Conservation (phyloP, 2,329 filamentous ascomycete species). For the Thielaviopsis punctulata region DNA sequence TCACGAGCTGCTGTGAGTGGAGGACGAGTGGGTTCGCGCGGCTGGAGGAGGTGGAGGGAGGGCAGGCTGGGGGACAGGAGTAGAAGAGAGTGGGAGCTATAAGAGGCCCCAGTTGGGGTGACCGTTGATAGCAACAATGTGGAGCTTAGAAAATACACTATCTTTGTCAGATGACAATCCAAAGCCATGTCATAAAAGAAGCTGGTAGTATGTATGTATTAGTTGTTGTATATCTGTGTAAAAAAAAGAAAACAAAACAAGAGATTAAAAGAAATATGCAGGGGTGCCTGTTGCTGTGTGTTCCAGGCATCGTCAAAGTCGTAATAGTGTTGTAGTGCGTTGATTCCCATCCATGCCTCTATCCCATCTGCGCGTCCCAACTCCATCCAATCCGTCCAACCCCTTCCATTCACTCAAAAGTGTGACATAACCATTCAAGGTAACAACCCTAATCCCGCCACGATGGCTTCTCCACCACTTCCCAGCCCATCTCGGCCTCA, state of each 20-base stretch:
- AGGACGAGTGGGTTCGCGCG: no score
- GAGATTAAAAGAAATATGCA: not conserved
- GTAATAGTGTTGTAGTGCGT: not conserved
- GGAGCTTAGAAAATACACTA: no score
- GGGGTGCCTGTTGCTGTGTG: not conserved
- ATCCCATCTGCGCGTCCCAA: not conserved
- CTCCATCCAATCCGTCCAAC: not conserved
- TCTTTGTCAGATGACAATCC: no score
- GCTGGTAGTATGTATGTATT: not conserved
- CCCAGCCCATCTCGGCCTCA: conserved; percentile 11
- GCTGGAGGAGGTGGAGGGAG: not conserved
- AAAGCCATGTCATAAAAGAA: no score
- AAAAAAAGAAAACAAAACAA: not conserved
- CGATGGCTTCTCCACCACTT: conserved; percentile 11
- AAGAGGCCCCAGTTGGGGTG: no score
- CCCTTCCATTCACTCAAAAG: not conserved
- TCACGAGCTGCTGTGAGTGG: conserved; percentile 7
- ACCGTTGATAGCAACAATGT: no score
- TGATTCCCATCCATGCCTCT: not conserved
- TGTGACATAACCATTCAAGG: not conserved
- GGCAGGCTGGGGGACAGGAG: not conserved
- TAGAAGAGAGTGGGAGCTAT: no score
- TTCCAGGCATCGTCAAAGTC: not conserved
- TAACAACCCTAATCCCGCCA: not conserved
- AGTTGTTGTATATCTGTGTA: not conserved